A percentile compares a stretch with the other conserved stretches of the same genome.
phyloP scores from a whole-genome alignment of 306 rosid species.

The cucumber (Cucumis sativus) region DNA sequence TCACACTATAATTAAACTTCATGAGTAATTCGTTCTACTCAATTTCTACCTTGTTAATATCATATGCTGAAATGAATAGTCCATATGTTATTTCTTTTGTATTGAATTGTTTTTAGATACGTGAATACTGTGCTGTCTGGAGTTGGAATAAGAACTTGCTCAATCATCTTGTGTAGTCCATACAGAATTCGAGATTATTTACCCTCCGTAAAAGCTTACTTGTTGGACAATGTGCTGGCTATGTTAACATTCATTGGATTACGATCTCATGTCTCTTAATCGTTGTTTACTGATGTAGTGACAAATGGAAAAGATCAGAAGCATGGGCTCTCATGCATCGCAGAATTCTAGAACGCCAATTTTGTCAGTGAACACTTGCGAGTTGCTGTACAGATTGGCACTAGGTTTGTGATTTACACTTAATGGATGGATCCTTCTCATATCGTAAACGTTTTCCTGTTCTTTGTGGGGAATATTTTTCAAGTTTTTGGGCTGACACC shows the following conservation, averaged over 20 bases:
- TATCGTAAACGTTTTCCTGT: not conserved
- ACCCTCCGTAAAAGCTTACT: not conserved
- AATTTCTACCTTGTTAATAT: not conserved
- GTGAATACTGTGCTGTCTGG: not conserved
- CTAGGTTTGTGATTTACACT: not conserved
- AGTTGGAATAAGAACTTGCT: not conserved
- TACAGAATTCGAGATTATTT: not conserved
- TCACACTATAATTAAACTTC: not conserved
- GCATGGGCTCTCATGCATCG: not conserved
- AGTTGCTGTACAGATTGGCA: not conserved
- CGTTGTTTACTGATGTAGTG: not conserved
- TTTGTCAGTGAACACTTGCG: not conserved
- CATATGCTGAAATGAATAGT: not conserved
- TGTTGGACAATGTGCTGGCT: not conserved
- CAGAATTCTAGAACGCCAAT: not conserved
- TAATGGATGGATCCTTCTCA: not conserved
- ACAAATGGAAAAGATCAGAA: not conserved
- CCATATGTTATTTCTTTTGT: not conserved
- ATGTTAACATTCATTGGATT: not conserved
- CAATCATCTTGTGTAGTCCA: not conserved
- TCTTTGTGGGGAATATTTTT: not conserved
- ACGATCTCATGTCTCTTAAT: not conserved
- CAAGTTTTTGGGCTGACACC: not conserved
- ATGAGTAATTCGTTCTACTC: not conserved
- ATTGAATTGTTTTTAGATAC: not conserved